Conservation (phyloP, 441 rosid genomes). For the Erodium chrysanthum region DNA sequence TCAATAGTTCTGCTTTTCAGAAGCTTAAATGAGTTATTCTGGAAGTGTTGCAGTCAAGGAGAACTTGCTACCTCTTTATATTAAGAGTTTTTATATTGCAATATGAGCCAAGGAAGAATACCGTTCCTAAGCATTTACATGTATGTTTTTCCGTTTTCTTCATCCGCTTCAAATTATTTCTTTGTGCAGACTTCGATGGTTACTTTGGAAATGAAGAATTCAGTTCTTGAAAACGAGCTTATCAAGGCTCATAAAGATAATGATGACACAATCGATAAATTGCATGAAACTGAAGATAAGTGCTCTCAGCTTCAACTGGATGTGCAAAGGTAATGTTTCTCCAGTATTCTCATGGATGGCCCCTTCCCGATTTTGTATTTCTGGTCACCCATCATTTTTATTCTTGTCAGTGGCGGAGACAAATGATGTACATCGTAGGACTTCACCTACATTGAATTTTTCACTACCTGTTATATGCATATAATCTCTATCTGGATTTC, state of each 20-base stretch:
- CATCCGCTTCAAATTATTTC: constrained; percentile 1
- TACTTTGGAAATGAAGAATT: constrained; percentile 57
- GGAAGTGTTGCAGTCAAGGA: background rate
- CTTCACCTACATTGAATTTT: too few relatives aligned
- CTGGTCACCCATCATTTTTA: too few relatives aligned
- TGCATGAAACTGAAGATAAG: constrained; percentile 55
- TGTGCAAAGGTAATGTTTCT: constrained; percentile 49
- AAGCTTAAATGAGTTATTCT: background rate
- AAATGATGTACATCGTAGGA: too few relatives aligned
- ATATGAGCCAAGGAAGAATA: background rate
- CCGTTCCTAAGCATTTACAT: background rate
- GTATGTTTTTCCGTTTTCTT: constrained; percentile 6
- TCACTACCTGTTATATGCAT: too few relatives aligned
- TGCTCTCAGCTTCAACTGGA: constrained; percentile 61
- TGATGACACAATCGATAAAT: constrained; percentile 41
- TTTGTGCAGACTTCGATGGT: constrained; percentile 53
- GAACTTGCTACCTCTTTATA: background rate
- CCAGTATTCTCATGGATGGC: too few relatives aligned
- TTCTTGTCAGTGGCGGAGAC: too few relatives aligned
- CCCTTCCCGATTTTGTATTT: too few relatives aligned
- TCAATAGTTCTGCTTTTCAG: background rate
- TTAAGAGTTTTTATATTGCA: background rate
- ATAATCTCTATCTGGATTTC: too few relatives aligned
- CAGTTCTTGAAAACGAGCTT: constrained; percentile 59
- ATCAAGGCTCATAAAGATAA: constrained; percentile 43